Percentiles rank a stretch among this genome's conserved stretches.
These are phyloP conservation scores for Astragalus membranaceus DNA, from an alignment of 306 rosid species.

Conservation along the genomic window DNA sequence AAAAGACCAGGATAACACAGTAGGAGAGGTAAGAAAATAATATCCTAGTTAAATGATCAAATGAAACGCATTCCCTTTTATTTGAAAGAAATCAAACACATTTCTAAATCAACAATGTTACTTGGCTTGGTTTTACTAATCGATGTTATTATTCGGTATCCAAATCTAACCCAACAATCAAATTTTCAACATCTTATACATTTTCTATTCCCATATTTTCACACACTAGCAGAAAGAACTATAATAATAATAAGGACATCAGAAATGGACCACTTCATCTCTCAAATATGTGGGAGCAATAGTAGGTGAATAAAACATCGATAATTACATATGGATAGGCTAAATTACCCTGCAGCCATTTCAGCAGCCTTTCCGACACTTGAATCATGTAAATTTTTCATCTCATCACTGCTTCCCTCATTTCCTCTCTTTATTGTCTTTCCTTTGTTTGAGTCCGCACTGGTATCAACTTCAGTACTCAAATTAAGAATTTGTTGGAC, in stretches of 20 bases:
- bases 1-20: background rate
- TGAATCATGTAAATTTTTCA: conserved; percentile 77
- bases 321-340: background rate
- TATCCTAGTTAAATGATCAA: background rate
- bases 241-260: conserved; percentile 1
- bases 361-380: conserved; percentile 95
- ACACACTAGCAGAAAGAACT: background rate
- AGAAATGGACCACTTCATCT: conserved; percentile 7
- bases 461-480: conserved; percentile 56
- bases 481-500: conserved; percentile 80
- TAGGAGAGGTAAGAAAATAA: background rate
- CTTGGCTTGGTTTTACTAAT: conserved; percentile 7
- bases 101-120: background rate
- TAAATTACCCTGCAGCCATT: conserved; percentile 90
- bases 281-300: background rate
- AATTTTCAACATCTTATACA: background rate
- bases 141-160: background rate
- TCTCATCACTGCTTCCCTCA: conserved; percentile 67
- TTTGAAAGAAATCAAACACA: background rate
- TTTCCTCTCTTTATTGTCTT: conserved; percentile 57
- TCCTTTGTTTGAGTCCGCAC: conserved; percentile 59
- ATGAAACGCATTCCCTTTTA: background rate
- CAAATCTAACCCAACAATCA: background rate
- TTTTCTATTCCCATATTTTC: background rate
- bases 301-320: background rate